Percentiles rank a stretch among this genome's conserved stretches.
These are phyloP conservation scores for Penicillium hordei DNA, from an alignment of 2,329 filamentous ascomycete genomes.

Conservation along the genomic window DNA sequence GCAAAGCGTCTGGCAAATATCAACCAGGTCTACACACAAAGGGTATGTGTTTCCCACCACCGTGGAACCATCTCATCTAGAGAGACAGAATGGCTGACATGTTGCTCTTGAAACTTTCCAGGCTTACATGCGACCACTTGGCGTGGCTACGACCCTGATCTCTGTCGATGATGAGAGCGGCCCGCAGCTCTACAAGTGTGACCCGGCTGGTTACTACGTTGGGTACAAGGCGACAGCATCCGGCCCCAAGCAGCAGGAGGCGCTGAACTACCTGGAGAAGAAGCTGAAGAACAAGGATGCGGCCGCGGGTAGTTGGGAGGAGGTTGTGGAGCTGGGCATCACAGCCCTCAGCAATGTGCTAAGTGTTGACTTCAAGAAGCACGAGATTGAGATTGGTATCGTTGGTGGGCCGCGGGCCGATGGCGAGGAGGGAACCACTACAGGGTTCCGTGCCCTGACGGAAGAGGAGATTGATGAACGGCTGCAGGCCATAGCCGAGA, in stretches of 20 bases:
- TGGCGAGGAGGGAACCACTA: conserved; percentile 76
- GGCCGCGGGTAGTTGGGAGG: conserved; percentile 90
- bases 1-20: conserved; percentile 98
- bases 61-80: background rate
- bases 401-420: conserved; percentile 83
- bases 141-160: conserved; percentile 92
- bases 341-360: conserved; percentile 92
- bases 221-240: conserved; percentile 98
- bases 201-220: conserved; percentile 95
- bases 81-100: conserved; percentile 3
- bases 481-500: conserved; percentile 96
- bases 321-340: conserved; percentile 96
- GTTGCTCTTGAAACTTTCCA: conserved; percentile 33
- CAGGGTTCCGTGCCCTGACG: conserved; percentile 81
- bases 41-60: conserved; percentile 57
- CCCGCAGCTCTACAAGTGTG: conserved; percentile 96
- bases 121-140: conserved; percentile 98
- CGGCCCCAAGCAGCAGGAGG: conserved; percentile 97
- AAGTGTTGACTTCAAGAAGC: conserved; percentile 99
- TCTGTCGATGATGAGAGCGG: conserved; percentile 89
- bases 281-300: conserved; percentile 99
- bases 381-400: conserved; percentile 96
- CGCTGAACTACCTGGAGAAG: conserved; percentile 97
- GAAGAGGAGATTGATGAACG: conserved; percentile 98
- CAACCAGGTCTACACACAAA: conserved; percentile 97